A percentile compares a stretch with the other conserved stretches of the same genome.
phyloP scores from a whole-genome alignment of 1,284 basidiomycete species.

The Ustilago xerochloae region DNA sequence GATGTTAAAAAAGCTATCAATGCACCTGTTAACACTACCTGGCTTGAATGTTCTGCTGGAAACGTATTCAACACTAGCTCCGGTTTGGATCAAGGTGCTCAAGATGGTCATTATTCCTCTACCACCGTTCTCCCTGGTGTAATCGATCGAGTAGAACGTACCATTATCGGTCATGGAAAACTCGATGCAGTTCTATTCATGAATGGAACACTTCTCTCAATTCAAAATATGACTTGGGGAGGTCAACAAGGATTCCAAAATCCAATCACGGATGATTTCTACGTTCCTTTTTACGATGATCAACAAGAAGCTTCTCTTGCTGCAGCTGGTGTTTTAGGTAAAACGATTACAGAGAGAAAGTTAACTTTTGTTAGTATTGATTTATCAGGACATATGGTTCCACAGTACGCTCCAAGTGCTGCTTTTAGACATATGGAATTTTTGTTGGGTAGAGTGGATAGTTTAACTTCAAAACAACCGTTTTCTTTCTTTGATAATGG shows the following conservation, averaged over 20 bases:
- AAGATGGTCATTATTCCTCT: slow-evolving; percentile 18
- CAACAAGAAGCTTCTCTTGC: slow-evolving; percentile 21
- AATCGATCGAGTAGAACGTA: slow-evolving; percentile 55
- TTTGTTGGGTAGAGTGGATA: slow-evolving; percentile 56
- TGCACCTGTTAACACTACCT: slow-evolving; percentile 37
- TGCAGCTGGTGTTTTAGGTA: slow-evolving; percentile 33
- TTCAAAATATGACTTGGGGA: slow-evolving; percentile 67
- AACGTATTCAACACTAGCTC: slow-evolving; percentile 45
- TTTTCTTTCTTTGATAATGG: slow-evolving; percentile 38
- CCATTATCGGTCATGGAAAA: slow-evolving; percentile 59
- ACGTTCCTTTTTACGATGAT: slow-evolving; percentile 34
- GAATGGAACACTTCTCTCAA: slow-evolving; percentile 55
- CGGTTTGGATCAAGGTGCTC: slow-evolving; percentile 24
- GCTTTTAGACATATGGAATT: slow-evolving; percentile 59
- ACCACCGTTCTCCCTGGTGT: slow-evolving; percentile 48
- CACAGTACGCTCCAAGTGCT: slow-evolving; percentile 56
- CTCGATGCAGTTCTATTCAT: slow-evolving; percentile 57
- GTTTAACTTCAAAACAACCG: slow-evolving; percentile 16
- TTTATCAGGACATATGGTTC: slow-evolving; percentile 57
- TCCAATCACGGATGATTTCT: slow-evolving; percentile 41
- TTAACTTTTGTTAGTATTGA: slow-evolving; percentile 56
- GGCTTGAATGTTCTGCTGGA: slow-evolving; percentile 47
- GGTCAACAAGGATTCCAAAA: slow-evolving; percentile 61
- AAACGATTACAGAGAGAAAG: slow-evolving; percentile 53
- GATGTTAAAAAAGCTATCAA: slow-evolving; percentile 62